Percentiles rank a stretch among this genome's conserved stretches.
phyloP scores from a whole-genome alignment of 345 rosid genomes.

The Carallia pectinifolia region DNA sequence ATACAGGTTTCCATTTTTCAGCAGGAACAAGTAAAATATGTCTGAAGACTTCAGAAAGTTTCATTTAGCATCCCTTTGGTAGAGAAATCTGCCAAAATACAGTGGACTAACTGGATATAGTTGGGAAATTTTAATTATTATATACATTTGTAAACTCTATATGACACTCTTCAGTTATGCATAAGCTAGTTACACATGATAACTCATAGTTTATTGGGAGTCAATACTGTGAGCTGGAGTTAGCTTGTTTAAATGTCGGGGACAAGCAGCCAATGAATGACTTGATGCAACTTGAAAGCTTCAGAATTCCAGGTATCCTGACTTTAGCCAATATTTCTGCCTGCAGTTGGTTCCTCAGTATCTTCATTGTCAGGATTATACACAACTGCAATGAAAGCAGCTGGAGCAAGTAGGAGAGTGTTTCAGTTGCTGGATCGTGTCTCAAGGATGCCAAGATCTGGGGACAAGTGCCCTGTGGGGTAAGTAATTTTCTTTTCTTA shows the following conservation, averaged over 20 bases:
- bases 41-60: not conserved
- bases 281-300: conserved; percentile 1
- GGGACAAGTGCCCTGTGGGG: conserved; percentile 76
- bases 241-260: not conserved
- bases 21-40: not conserved
- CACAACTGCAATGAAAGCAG: conserved; percentile 94
- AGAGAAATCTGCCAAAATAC: not conserved
- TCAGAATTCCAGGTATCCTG: not conserved
- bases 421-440: conserved; percentile 89
- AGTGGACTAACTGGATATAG: too few species aligned
- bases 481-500: conserved; percentile 27
- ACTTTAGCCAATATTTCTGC: conserved; percentile 14
- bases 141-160: not conserved
- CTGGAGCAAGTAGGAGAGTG: conserved; percentile 91
- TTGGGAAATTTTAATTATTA: not conserved
- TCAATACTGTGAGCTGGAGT: not conserved
- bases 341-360: conserved; percentile 84
- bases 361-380: conserved; percentile 83
- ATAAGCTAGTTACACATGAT: not conserved
- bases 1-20: not conserved
- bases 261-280: not conserved
- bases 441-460: conserved; percentile 76
- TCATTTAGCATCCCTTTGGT: not conserved
- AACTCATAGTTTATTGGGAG: not conserved
- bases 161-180: not conserved